Evolutionary conservation across 176 grass and related monocot genomes (phyloP), one percentile per base, ranked within the genome.

Genomic region (Aegilops umbellulata): DNA sequence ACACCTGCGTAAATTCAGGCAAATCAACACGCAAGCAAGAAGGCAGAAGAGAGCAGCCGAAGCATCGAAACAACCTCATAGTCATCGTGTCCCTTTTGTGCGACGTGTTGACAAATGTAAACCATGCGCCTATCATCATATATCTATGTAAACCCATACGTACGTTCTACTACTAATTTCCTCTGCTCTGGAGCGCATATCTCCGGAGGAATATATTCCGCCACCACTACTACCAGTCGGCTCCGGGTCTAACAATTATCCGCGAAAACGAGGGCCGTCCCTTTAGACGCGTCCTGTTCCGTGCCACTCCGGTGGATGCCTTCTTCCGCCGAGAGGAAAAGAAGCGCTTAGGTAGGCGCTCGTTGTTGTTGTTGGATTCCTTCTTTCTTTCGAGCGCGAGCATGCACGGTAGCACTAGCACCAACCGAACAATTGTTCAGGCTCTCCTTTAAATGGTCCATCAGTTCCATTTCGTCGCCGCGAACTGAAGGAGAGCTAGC

Each of bases 231-330:
- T 76, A 15, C 3, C 12, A 44, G 42, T 14, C 44, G 44, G 42
- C 44, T 47, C 44, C 4, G 44, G 44, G 72, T 15, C 76, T 36
- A 76, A 7, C 27, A 76, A 76, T 36, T 83, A 61, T 84, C 89
- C 75, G 60, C 85, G 89, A 87, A 84, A 91, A 91, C 76, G 76
- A 87, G 89, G 89, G 83, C 89, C 85, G 75, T 20, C 76, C 89
- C 89, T 87, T 91, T 87, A 47, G 42, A 38, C 32, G 51, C 57
- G 64, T 42, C 31, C 17, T 39, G 88, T 86, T 53, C 64, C 4
- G 16, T 53, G 16, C 49, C 49, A 2, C 49, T 7, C 49, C 49
- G 49, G 49, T 53, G 16, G 89, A 79, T 86, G 89, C 89, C 66
- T 84, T 84, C 66, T 84, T 84, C 61, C 68, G 27, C 25, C 3